These are phyloP conservation scores for Colletotrichum eremochloae DNA, from an alignment of 2,329 filamentous ascomycete genomes.

Conservation along the genomic window DNA sequence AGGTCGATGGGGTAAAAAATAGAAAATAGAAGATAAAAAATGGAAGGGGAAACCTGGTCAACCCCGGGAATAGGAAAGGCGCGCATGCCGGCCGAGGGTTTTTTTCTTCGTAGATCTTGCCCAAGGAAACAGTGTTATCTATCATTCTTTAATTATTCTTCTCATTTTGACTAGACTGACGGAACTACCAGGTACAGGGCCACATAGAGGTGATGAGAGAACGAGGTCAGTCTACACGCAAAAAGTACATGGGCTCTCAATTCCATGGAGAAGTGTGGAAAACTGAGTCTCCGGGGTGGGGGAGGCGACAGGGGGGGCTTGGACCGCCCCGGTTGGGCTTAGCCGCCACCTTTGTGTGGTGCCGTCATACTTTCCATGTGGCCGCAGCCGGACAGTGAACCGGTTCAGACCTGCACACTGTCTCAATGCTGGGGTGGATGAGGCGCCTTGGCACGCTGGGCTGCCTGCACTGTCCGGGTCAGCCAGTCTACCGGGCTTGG, in stretches of 20 bases:
- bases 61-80: conserved; percentile 13
- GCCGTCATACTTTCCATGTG: not conserved
- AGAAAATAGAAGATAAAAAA: not conserved
- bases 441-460: not conserved
- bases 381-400: conserved; percentile 33
- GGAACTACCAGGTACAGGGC: conserved; percentile 2
- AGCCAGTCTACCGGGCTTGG: conserved; percentile 5
- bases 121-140: conserved; percentile 6
- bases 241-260: conserved; percentile 1
- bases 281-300: conserved; percentile 25
- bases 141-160: not conserved
- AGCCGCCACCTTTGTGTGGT: conserved; percentile 15
- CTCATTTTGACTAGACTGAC: not conserved
- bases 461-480: not conserved
- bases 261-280: conserved; percentile 23
- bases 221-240: not conserved
- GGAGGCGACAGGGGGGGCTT: conserved; percentile 15
- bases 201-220: not conserved
- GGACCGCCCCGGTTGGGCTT: conserved; percentile 23
- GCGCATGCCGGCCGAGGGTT: not conserved
- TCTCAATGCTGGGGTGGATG: not conserved
- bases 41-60: conserved; percentile 1
- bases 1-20: conserved; percentile 27
- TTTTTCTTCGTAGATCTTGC: not conserved
- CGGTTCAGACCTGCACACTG: not conserved